These are phyloP conservation scores for Lichtheimia ornata DNA, from an alignment of 371 early-diverging fungal species.

Conservation along the genomic window DNA sequence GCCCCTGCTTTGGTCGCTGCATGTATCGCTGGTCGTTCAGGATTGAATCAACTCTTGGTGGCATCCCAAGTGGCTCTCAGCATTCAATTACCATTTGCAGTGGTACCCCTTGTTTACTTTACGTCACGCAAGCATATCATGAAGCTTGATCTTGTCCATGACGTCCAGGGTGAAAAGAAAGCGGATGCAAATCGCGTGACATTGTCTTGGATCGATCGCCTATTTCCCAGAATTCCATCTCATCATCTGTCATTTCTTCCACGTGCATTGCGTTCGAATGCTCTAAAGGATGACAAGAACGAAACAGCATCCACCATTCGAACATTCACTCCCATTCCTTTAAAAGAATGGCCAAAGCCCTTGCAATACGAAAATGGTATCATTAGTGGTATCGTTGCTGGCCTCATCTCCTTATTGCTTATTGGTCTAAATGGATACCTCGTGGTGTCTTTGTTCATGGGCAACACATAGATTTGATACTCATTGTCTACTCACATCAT, in stretches of 20 bases:
- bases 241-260: too few relatives aligned
- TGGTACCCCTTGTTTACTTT: constrained; percentile 76
- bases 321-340: constrained; percentile 1
- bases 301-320: constrained; percentile 6
- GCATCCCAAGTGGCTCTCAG: constrained; percentile 78
- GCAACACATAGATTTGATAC: not conserved
- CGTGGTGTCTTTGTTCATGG: constrained; percentile 28
- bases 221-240: constrained; percentile 10
- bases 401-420: constrained; percentile 48
- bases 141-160: constrained; percentile 40
- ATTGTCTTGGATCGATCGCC: constrained; percentile 10
- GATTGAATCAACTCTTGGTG: constrained; percentile 68
- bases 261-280: not conserved
- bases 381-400: constrained; percentile 43
- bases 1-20: constrained; percentile 77
- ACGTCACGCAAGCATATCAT: constrained; percentile 59
- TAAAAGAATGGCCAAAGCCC: constrained; percentile 25
- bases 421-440: constrained; percentile 62
- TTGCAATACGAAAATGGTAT: constrained; percentile 33
- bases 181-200: constrained; percentile 7
- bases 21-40: constrained; percentile 62
- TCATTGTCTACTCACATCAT: not conserved
- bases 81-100: constrained; percentile 80
- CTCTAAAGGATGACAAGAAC: not conserved
- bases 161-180: constrained; percentile 8